phyloP scores from a whole-genome alignment of 257 asterid species.

The Gentiana dahurica region DNA sequence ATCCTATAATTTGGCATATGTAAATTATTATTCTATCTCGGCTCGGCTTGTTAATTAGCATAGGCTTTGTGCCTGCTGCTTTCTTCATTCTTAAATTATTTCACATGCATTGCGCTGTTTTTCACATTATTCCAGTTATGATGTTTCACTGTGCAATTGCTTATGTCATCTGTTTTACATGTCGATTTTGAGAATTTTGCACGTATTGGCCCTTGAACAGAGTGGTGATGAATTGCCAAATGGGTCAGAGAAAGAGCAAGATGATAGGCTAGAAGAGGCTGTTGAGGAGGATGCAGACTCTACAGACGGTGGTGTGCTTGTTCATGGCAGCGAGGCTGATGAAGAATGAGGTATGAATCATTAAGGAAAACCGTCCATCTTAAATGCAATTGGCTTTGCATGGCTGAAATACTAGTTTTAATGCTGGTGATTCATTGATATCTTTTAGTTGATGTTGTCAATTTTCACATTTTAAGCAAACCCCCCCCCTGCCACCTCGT shows the following conservation, averaged over 20 bases:
- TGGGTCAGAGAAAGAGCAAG: conserved; percentile 37
- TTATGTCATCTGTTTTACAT: no score
- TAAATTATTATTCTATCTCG: no score
- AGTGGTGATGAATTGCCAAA: conserved; percentile 49
- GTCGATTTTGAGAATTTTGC: background rate
- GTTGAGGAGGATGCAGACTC: conserved; percentile 78
- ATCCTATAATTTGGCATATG: no score
- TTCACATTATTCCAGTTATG: no score
- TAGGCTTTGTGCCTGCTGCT: no score
- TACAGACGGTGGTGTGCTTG: conserved; percentile 62
- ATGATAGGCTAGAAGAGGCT: conserved; percentile 57
- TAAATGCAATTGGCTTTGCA: conserved; percentile 68
- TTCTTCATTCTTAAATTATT: no score
- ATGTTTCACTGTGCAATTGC: no score
- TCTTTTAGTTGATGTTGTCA: conserved; percentile 29
- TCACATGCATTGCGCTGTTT: no score
- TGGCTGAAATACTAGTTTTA: conserved; percentile 59
- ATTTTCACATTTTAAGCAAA: no score
- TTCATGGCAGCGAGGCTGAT: conserved; percentile 65
- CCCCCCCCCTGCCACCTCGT: no score
- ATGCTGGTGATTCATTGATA: conserved; percentile 67
- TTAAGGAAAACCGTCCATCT: conserved; percentile 80
- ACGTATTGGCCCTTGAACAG: conserved; percentile 21
- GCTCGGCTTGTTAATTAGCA: no score
- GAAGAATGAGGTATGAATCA: conserved; percentile 94